These are phyloP conservation scores for Teratosphaeria viscida DNA, from an alignment of 2,329 filamentous ascomycete genomes.

Conservation along the genomic window DNA sequence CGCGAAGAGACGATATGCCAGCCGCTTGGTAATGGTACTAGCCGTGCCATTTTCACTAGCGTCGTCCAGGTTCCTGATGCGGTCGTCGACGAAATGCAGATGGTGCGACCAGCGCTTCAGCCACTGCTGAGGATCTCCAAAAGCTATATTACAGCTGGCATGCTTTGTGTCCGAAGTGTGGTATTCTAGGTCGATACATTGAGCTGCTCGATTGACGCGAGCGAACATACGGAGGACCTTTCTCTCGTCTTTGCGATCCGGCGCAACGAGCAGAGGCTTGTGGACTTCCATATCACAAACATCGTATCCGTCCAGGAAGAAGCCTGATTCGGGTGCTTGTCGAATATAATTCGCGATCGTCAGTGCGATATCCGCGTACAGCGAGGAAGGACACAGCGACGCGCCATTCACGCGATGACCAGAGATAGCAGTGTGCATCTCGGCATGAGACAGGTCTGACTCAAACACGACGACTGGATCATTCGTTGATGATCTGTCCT, in stretches of 20 bases:
- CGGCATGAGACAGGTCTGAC: neutral
- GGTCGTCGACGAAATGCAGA: neutral
- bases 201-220: neutral
- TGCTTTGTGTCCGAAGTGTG: neutral
- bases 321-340: neutral
- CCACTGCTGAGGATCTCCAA: neutral
- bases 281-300: neutral
- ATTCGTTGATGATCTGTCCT: neutral
- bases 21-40: neutral
- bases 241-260: neutral
- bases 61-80: neutral
- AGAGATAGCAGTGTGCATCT: neutral
- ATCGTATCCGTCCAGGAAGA: neutral
- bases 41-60: neutral
- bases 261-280: neutral
- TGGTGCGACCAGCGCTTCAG: neutral
- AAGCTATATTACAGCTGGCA: neutral
- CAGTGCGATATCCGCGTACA: conserved; percentile 28
- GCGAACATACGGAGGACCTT: neutral
- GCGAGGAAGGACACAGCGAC: conserved; percentile 25
- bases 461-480: neutral
- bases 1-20: conserved; percentile 1
- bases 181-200: neutral
- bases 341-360: conserved; percentile 23
- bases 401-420: conserved; percentile 37